phyloP scores from a whole-genome alignment of 2,329 filamentous ascomycete genomes.

The Trichoderma sp. region DNA sequence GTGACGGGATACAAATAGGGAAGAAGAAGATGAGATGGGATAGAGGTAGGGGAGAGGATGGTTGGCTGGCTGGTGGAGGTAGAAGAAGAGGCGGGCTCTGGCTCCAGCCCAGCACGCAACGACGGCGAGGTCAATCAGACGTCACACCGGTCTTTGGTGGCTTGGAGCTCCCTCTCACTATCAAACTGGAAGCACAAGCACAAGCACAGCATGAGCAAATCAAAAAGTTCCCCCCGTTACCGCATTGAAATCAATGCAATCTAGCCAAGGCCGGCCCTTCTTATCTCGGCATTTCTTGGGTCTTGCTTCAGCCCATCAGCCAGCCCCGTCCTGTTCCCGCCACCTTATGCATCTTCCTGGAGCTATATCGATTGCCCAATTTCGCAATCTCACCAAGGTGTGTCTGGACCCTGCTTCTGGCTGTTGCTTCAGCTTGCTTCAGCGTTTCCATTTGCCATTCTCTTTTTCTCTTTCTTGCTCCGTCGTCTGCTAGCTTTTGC shows the following conservation, averaged over 20 bases:
- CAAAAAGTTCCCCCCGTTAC: background rate
- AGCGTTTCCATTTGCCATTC: background rate
- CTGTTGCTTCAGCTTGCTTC: background rate
- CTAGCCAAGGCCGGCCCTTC: background rate
- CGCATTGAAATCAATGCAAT: background rate
- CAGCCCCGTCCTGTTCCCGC: conserved; percentile 3
- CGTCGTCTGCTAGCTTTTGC: background rate
- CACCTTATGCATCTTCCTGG: background rate
- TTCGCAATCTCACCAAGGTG: background rate
- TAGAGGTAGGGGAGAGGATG: background rate
- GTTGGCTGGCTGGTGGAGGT: background rate
- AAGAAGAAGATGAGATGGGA: background rate
- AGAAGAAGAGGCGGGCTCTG: background rate
- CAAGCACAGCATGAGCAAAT: background rate
- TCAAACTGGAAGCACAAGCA: background rate
- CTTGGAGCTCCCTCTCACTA: background rate
- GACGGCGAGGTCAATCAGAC: background rate
- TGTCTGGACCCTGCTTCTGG: background rate
- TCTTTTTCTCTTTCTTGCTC: background rate
- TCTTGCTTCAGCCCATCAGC: conserved; percentile 6
- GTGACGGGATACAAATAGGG: background rate
- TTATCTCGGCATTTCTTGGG: conserved; percentile 9
- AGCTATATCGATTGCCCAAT: conserved; percentile 9
- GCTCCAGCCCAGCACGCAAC: background rate
- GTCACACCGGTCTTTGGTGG: conserved; percentile 15